Percentiles rank a stretch among this genome's conserved stretches.
phyloP scores from a whole-genome alignment of 2,329 filamentous ascomycete genomes.

The Ceratocystis diversiconidia region DNA sequence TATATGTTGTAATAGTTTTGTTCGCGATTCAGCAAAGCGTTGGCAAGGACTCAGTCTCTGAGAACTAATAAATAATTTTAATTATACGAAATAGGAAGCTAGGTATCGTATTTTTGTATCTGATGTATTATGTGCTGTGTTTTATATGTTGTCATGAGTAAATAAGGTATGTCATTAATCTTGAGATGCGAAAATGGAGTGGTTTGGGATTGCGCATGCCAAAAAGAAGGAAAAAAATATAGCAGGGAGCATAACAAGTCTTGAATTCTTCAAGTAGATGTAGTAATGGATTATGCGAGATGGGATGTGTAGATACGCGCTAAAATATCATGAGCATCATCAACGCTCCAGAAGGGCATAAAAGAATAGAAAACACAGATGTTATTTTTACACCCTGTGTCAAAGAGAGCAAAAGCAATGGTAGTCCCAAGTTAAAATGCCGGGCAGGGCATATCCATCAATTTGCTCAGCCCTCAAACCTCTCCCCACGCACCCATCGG shows the following conservation, averaged over 20 bases:
- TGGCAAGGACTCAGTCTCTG: not conserved
- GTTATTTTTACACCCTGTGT: not conserved
- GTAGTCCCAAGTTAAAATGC: not conserved
- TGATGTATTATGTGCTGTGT: not conserved
- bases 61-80: not conserved
- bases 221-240: not conserved
- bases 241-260: not conserved
- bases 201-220: not conserved
- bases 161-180: not conserved
- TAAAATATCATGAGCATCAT: not conserved
- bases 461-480: slow-evolving; percentile 29
- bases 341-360: not conserved
- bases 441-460: no score
- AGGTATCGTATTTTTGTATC: not conserved
- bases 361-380: not conserved
- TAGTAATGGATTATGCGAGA: not conserved
- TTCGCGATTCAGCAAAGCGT: not conserved
- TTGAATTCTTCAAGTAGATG: not conserved
- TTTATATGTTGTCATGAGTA: slow-evolving; percentile 1
- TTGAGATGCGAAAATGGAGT: not conserved
- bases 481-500: slow-evolving; percentile 70
- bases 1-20: not conserved
- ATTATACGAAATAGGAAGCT: not conserved
- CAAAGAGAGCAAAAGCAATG: not conserved
- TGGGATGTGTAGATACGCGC: not conserved